Evolutionary conservation across 2,329 filamentous ascomycete species (phyloP), one percentile per base, ranked within the genome.

Genomic region (Fusarium clavum): DNA sequence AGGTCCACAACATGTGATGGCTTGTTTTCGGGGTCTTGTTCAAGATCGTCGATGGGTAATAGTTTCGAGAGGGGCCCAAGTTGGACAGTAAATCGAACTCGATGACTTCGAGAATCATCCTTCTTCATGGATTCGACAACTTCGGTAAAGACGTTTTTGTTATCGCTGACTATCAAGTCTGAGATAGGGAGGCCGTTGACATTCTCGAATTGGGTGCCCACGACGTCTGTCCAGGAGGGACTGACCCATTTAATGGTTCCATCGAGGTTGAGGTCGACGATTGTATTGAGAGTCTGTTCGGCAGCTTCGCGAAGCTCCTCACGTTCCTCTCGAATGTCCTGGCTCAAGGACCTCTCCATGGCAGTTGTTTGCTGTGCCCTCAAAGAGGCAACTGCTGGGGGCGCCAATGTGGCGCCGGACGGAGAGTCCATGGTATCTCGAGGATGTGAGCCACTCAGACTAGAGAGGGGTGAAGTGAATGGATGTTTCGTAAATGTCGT

Each of bases 191-290:
- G 90, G 62, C 93, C 93, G 73, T 92, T 87, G 53, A 98, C 89
- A 10, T 88, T 86, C 45, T 92, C 90, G 41, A 91, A 87, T 46
- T 88, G 83, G 6, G 92, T 95, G 62, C 96, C 96, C 65, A 98
- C 91, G 52, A 99, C 92, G 75, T 98, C 94, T 65, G 89, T 88
- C 96, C 96, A 99, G 18, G 95, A 98, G 14, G 94, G 93, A 79
- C 95, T 98, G 75, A 97, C 94, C 93, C 96, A 99, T 81, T 94
- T 92, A 76, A 99, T 92, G 66, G 90, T 92, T 71, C 94, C 94
- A 77, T 98, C 92, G 59, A 98, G 87, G 76, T 94, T 94, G 71
- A 99, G 86, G 82, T 99, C 95, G 78, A 99, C 87, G 79, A 99
- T 97, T 70, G 97, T 93, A 81, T 98, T 99, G 78, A 97, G 86